Evolutionary conservation across 306 rosid species (phyloP), one percentile per base, ranked within the genome.

Genomic region (Castanea crenata): DNA sequence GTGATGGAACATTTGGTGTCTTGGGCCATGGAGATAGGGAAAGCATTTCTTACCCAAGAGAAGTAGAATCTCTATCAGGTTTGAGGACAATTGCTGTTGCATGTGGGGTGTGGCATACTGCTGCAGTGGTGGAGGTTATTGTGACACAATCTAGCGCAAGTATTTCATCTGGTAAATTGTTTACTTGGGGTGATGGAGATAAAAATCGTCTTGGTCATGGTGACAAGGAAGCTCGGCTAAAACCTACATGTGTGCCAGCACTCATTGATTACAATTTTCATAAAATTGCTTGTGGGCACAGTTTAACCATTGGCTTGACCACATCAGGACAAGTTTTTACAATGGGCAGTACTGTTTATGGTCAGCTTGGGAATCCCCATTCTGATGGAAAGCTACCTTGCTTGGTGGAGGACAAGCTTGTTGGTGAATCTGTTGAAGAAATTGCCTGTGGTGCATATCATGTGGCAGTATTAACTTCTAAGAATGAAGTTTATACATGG

Each of bases 81-180:
- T 83, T 93, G 89, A 91, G 93, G 85, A 93, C 98, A 16, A 84
- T 91, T 80, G 87, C 98, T 68, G 96, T 89, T 84, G 97, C 99
- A 77, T 96, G 99, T 85, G 98, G 99, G 80, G 99, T 96, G 75
- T 96, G 99, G 98, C 98, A 93, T 80, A 96, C 98, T 81, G 98
- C 99, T 77, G 98, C 98, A 70, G 93, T 91, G 58, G 96, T 96
- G 64, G 98, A 93, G 89, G 97, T 96, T 86, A 96, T 93, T 31
- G 91, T 85, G 80, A 91, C 98, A 57, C 98, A 96, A 84, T 88
- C 97, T 55, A 85, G 93, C 78, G 80, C 97, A 5, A 89, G 91
- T 84, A 68, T 84, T 72, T 93, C 94, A 63, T 96, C 96, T 25
- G 96, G 94, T 73, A 96, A 96, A 73, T 87, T 93, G 77, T 96